phyloP scores from a whole-genome alignment of 768 basidiomycete genomes.

The Rhizopogon vesiculosus region DNA sequence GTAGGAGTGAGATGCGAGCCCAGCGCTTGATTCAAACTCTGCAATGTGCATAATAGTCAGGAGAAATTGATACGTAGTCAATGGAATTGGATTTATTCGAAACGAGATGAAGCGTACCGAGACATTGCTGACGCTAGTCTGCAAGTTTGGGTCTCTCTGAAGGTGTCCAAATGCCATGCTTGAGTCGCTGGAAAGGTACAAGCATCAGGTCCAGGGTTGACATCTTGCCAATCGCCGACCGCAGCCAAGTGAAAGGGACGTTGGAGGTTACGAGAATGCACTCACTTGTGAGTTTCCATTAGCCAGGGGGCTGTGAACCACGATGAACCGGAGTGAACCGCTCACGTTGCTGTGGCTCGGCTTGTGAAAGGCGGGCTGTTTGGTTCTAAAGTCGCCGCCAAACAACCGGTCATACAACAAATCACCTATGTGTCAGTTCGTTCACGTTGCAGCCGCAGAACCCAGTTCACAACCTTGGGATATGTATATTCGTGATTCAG shows the following conservation, averaged over 20 bases:
- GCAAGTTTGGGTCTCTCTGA: constrained; percentile 48
- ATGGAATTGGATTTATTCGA: constrained; percentile 21
- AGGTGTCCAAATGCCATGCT: constrained; percentile 61
- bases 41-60: constrained; percentile 13
- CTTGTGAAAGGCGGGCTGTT: constrained; percentile 16
- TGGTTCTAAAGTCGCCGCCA: constrained; percentile 13
- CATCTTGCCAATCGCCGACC: constrained; percentile 6
- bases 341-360: constrained; percentile 28
- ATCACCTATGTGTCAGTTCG: constrained; percentile 17
- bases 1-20: constrained; percentile 45
- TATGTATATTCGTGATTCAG: neutral
- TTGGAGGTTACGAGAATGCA: constrained; percentile 10
- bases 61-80: constrained; percentile 16
- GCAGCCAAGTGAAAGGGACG: neutral
- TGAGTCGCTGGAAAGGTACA: constrained; percentile 41
- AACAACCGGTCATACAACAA: constrained; percentile 11
- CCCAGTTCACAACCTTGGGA: neutral
- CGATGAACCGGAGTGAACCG: constrained; percentile 33
- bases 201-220: constrained; percentile 7
- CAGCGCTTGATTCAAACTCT: constrained; percentile 60
- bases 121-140: constrained; percentile 42
- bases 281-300: constrained; percentile 32
- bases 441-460: neutral
- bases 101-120: constrained; percentile 41
- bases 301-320: constrained; percentile 20